Percentiles rank a stretch among this genome's conserved stretches.
Evolutionary conservation across 2,329 filamentous ascomycete species (phyloP).

Genomic region (Leptographium wingfieldii): DNA sequence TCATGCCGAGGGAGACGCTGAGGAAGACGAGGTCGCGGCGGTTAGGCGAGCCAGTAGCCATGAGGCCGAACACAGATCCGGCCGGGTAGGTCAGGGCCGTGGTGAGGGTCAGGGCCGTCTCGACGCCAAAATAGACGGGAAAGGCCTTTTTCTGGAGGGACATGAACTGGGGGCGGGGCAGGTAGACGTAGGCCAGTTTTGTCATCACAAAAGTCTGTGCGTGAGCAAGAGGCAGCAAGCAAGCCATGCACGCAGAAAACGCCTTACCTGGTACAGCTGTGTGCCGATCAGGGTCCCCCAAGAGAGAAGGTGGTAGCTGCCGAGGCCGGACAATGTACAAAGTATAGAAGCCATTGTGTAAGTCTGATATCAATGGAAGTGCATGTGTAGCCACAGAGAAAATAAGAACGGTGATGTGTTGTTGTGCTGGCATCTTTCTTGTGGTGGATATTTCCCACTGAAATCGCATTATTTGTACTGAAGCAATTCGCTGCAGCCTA

Average conservation of each 20-base stretch:
- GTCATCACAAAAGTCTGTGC: constrained; percentile 2
- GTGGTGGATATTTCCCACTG: no score
- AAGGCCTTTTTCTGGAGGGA: background rate
- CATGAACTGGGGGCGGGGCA: constrained; percentile 1
- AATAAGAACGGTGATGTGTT: no score
- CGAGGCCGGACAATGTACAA: background rate
- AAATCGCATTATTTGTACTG: no score
- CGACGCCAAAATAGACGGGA: background rate
- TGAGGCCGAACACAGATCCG: background rate
- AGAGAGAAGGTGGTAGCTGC: constrained; percentile 2
- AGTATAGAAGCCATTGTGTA: no score
- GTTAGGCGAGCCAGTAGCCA: background rate
- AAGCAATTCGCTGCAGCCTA: no score
- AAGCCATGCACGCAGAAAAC: background rate
- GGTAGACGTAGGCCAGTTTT: background rate
- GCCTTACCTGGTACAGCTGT: constrained; percentile 1
- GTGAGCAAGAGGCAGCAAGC: background rate
- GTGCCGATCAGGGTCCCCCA: constrained; percentile 1
- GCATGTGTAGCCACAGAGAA: no score
- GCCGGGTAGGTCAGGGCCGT: background rate
- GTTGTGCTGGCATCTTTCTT: no score
- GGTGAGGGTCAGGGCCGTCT: background rate
- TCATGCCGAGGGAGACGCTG: background rate
- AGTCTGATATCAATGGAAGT: no score
- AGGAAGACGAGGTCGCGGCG: background rate